Evolutionary conservation across 1,284 basidiomycete genomes (phyloP).

Genomic region (Malassezia pachydermatis): DNA sequence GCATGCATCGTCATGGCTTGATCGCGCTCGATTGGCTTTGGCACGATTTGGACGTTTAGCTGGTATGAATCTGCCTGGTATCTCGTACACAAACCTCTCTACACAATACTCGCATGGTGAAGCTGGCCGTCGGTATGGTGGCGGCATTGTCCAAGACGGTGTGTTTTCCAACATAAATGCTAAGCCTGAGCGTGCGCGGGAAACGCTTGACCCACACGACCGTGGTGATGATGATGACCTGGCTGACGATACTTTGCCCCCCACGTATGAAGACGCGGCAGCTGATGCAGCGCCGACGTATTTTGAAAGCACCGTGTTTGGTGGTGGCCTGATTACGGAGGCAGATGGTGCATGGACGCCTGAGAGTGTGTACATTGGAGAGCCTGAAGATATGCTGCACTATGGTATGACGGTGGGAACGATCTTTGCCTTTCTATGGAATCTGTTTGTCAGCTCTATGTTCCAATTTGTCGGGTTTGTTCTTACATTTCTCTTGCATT

Average conservation of each 20-base stretch:
- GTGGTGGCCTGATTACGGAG: conserved; percentile 50
- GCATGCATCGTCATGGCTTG: conserved; percentile 6
- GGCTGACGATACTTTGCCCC: conserved; percentile 50
- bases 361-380: conserved; percentile 38
- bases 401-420: conserved; percentile 56
- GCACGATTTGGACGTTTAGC: conserved; percentile 41
- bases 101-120: conserved; percentile 20
- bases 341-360: conserved; percentile 45
- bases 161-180: conserved; percentile 93
- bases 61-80: conserved; percentile 45
- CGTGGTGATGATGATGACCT: conserved; percentile 59
- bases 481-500: conserved; percentile 48
- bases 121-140: conserved; percentile 51
- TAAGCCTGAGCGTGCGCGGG: conserved; percentile 57
- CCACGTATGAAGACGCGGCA: conserved; percentile 80
- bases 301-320: conserved; percentile 88
- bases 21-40: conserved; percentile 27
- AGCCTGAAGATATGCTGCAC: conserved; percentile 53
- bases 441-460: conserved; percentile 77
- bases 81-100: conserved; percentile 22
- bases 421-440: conserved; percentile 64
- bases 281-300: conserved; percentile 86
- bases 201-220: conserved; percentile 38
- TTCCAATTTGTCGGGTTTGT: conserved; percentile 73
- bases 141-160: conserved; percentile 78